phyloP scores from a whole-genome alignment of 345 rosid species.

The Acer negundo region DNA sequence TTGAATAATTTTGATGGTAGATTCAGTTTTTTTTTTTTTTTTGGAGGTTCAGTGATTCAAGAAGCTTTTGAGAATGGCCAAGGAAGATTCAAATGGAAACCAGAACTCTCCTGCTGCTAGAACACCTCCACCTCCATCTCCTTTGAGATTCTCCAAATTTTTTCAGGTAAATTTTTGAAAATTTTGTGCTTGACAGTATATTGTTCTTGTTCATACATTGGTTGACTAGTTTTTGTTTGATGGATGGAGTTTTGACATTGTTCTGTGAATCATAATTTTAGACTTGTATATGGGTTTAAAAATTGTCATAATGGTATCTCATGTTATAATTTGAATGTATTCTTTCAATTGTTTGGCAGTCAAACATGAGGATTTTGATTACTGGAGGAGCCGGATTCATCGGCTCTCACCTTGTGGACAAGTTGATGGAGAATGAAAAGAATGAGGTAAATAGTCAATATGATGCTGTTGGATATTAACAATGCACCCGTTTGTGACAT shows the following conservation, averaged over 20 bases:
- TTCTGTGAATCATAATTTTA: neutral
- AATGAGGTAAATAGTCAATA: constrained; percentile 54
- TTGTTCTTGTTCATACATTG: neutral
- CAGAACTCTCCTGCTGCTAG: constrained; percentile 38
- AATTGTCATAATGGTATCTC: neutral
- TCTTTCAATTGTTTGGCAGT: constrained; percentile 44
- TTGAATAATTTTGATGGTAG: constrained; percentile 9
- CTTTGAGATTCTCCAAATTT: constrained; percentile 70
- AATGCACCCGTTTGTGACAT: neutral
- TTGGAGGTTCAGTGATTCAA: constrained; percentile 21
- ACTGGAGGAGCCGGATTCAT: constrained; percentile 99
- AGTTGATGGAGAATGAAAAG: constrained; percentile 88
- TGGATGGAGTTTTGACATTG: too few relatives aligned
- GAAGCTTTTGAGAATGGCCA: constrained; percentile 36
- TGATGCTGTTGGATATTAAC: neutral
- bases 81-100: constrained; percentile 50
- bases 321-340: neutral
- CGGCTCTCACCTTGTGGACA: constrained; percentile 96
- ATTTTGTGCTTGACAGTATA: too few relatives aligned
- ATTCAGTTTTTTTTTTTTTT: constrained; percentile 12
- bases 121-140: constrained; percentile 72
- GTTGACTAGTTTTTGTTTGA: neutral
- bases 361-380: constrained; percentile 92
- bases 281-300: neutral
- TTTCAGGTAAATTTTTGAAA: constrained; percentile 50